Conservation (phyloP, 306 rosid species). For the Biancaea sappan region DNA sequence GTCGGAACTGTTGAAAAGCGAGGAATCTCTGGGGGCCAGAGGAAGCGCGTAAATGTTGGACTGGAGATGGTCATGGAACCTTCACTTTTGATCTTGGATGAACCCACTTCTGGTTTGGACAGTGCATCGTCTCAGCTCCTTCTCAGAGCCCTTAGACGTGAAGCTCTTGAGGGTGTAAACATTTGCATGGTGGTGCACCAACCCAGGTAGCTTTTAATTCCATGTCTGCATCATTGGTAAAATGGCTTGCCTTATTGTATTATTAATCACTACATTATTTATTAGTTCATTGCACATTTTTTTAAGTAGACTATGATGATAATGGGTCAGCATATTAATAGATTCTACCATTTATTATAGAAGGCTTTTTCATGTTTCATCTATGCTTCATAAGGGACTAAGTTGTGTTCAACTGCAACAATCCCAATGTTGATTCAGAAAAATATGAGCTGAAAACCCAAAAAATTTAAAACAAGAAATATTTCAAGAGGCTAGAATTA, state of each 20-base stretch:
- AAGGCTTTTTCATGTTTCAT: no score
- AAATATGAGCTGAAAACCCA: no score
- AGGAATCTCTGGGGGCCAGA: constrained; percentile 97
- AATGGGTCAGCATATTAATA: no score
- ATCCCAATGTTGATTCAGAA: no score
- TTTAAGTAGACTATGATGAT: background rate
- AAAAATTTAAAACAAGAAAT: no score
- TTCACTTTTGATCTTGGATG: constrained; percentile 92
- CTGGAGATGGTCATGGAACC: constrained; percentile 99
- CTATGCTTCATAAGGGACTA: no score
- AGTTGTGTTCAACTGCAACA: no score
- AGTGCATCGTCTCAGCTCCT: constrained; percentile 95
- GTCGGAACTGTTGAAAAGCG: constrained; percentile 97
- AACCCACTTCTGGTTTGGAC: constrained; percentile 98
- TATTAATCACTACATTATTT: background rate
- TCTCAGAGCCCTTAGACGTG: constrained; percentile 89
- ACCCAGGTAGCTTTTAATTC: constrained; percentile 71
- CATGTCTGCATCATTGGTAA: constrained; percentile 14
- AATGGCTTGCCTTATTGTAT: constrained; percentile 1
- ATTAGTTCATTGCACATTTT: background rate
- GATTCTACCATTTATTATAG: no score
- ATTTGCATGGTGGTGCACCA: constrained; percentile 98
- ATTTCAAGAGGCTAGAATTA: no score
- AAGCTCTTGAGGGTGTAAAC: constrained; percentile 97
- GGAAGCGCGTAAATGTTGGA: constrained; percentile 97